These are phyloP conservation scores for Didymella sp. DNA, from an alignment of 2,329 filamentous ascomycete genomes.

Conservation along the genomic window DNA sequence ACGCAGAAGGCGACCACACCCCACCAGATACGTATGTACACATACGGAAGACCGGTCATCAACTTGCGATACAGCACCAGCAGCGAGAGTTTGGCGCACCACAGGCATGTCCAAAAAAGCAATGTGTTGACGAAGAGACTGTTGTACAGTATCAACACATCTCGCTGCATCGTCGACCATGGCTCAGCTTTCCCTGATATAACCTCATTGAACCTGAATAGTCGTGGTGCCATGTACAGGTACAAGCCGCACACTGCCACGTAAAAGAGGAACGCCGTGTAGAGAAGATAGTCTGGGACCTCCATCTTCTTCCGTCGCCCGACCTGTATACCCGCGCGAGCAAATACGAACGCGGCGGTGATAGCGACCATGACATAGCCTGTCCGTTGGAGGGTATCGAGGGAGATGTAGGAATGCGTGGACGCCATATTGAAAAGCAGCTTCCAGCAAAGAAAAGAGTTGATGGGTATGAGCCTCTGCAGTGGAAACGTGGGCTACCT, in stretches of 20 bases:
- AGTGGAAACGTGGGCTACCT: neutral
- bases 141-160: neutral
- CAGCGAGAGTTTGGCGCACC: neutral
- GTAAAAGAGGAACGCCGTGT: neutral
- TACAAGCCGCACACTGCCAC: neutral
- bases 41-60: neutral
- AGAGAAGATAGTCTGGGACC: neutral
- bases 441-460: neutral
- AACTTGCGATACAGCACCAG: neutral
- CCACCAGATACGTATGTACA: neutral
- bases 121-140: neutral
- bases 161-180: slow-evolving; percentile 2
- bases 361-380: slow-evolving; percentile 2
- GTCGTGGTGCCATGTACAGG: slow-evolving; percentile 1
- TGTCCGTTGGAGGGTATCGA: neutral
- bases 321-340: neutral
- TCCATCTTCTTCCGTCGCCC: neutral
- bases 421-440: neutral
- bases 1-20: neutral
- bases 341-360: neutral
- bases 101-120: neutral
- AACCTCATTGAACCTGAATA: slow-evolving; percentile 3
- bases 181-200: neutral
- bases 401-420: neutral
- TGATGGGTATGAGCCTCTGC: neutral